Evolutionary conservation across 176 grass and related monocot genomes (phyloP).

Genomic region (Oryza officinalis): DNA sequence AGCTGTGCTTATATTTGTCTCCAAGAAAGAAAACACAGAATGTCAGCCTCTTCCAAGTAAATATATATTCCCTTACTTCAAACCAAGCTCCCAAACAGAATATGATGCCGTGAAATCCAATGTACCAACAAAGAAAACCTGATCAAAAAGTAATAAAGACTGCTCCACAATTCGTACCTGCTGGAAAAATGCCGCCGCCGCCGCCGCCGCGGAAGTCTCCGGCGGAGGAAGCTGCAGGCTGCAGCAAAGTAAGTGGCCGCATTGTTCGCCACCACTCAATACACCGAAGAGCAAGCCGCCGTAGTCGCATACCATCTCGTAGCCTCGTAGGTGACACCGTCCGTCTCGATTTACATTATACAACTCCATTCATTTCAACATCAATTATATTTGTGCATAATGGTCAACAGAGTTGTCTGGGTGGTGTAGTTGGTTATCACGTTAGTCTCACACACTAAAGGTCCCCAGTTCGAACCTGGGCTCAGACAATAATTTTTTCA

Average conservation of each 20-base stretch:
- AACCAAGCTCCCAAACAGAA: not conserved
- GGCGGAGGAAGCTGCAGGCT: no score
- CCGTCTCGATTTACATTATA: no score
- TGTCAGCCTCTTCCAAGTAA: not conserved
- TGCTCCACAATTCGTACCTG: no score
- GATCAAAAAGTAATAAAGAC: not conserved
- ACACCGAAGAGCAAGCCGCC: no score
- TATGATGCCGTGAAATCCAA: not conserved
- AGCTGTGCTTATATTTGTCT: not conserved
- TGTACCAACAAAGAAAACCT: not conserved
- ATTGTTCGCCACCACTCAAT: no score
- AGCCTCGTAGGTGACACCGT: no score
- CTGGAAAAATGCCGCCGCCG: no score
- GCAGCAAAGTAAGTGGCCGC: no score
- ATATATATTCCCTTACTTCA: not conserved
- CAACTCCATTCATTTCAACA: no score
- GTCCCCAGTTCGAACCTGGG: constrained; percentile 89
- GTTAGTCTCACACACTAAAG: constrained; percentile 51
- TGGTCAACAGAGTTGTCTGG: not conserved
- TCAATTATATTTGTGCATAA: no score
- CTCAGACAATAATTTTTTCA: constrained; percentile 32
- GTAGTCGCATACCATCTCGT: no score
- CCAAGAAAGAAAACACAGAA: not conserved
- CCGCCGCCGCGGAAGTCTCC: no score
- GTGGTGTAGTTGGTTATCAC: constrained; percentile 48